Evolutionary conservation across 805 yeast genomes (phyloP).

Genomic region (Wickerhamiella azyma): DNA sequence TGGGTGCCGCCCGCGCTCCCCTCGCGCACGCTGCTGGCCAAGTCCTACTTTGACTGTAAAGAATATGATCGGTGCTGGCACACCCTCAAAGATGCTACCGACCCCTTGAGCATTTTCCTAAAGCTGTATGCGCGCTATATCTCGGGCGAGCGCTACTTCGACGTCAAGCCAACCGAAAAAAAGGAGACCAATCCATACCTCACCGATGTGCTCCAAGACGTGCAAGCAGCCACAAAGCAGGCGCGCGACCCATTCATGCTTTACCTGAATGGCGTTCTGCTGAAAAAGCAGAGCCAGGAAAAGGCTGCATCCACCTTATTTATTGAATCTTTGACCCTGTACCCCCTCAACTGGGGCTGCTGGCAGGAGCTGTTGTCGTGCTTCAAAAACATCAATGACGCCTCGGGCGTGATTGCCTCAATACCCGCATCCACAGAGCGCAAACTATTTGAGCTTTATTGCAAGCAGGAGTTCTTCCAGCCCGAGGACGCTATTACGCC

Average conservation of each 20-base stretch:
- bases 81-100: conserved; percentile 34
- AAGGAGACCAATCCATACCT: conserved; percentile 25
- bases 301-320: conserved; percentile 47
- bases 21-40: conserved; percentile 50
- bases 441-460: conserved; percentile 49
- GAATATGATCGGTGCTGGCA: conserved; percentile 72
- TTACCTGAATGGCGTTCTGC: conserved; percentile 58
- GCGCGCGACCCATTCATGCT: conserved; percentile 44
- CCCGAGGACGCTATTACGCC: conserved; percentile 37
- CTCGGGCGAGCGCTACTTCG: conserved; percentile 60
- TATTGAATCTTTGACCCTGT: conserved; percentile 44
- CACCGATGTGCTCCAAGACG: conserved; percentile 28
- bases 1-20: conserved; percentile 12
- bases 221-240: conserved; percentile 23
- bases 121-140: conserved; percentile 55
- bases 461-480: conserved; percentile 55
- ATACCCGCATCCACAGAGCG: conserved; percentile 24
- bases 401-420: not conserved
- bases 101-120: conserved; percentile 33
- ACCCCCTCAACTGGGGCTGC: conserved; percentile 87
- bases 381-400: conserved; percentile 45
- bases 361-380: conserved; percentile 71
- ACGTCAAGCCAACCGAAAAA: conserved; percentile 40
- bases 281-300: conserved; percentile 48
- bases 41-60: conserved; percentile 61